Evolutionary conservation across 768 basidiomycete species (phyloP), one percentile per base, ranked within the genome.

Genomic region (Rubroboletus pulcherrimus): DNA sequence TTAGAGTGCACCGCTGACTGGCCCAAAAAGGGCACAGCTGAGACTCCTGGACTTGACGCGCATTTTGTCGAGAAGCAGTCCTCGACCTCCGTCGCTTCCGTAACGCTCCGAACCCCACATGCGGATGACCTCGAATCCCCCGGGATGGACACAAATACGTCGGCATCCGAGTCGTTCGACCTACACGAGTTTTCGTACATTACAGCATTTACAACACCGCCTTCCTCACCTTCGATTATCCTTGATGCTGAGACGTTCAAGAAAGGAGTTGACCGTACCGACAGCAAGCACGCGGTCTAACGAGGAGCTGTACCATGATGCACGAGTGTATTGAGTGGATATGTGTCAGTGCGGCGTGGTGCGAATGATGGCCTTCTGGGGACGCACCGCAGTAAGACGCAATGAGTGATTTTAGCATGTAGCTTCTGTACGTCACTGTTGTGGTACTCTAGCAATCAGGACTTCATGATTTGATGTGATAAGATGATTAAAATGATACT

Each of bases 171-270:
- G 12, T 56, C 58, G 37, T 66, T 61, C 17, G 68, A 72, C 46
- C 40, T 70, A 55, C 57, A 66, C 56, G 68, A 68, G 59, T 64
- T 66, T 64, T 72, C 71, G 30, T 66, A 70, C 45, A 31, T 68
- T 34, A 70, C 68, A 11, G 69, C 66, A 12, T 66, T 66, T 37
- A 68, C 69, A 26, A 72, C 70, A 53, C 68, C 62, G 51, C 60
- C 68, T 49, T 65, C 67, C 26, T 66, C 66, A 15, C 66, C 66
- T 58, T 66, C 65, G 7, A 53, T 48, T 6, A 52, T 39, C 37
- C 38, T 55, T 49, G 51, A 45, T 46, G 54, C 26, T 24, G 56
- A 58, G 55, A 45, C 46, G 10, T 39, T 54, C 21, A 43, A 58
- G 57, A 60, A 47, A 44, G 61, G 52, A 48, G 54, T 38, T 19